A percentile compares a stretch with the other conserved stretches of the same genome.
Evolutionary conservation across 192 early-diverging fungal species (phyloP).

Genomic region (Linnemannia exigua): DNA sequence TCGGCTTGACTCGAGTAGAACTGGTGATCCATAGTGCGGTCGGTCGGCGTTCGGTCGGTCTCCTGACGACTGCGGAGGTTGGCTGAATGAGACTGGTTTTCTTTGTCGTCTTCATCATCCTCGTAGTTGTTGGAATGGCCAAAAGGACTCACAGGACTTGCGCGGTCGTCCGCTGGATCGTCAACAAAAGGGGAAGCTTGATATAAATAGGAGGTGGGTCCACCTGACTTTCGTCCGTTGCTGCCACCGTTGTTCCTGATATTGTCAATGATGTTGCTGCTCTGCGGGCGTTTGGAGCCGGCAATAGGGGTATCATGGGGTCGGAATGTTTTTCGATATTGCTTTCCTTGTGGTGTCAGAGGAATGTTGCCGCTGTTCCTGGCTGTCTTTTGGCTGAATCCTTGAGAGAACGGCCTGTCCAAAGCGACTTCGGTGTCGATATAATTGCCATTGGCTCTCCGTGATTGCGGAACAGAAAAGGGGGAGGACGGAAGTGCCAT

Average conservation of each 20-base stretch:
- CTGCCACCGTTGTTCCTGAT: background rate
- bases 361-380: conserved; percentile 2
- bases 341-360: conserved; percentile 22
- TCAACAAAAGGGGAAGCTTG: background rate
- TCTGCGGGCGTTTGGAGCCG: background rate
- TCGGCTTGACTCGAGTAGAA: background rate
- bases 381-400: background rate
- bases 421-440: conserved; percentile 26
- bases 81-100: background rate
- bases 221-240: conserved; percentile 18
- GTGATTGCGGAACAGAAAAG: background rate
- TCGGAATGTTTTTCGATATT: conserved; percentile 21
- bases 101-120: conserved; percentile 15
- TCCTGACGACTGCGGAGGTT: conserved; percentile 4
- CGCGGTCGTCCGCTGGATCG: background rate
- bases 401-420: background rate
- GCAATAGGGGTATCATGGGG: conserved; percentile 42
- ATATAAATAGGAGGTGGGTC: conserved; percentile 16
- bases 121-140: background rate
- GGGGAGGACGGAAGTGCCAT: background rate
- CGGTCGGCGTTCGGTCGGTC: background rate
- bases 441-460: conserved; percentile 16
- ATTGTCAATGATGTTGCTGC: background rate
- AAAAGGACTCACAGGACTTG: background rate
- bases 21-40: background rate